Evolutionary conservation across 352 stramenopile species (phyloP), one percentile per base, ranked within the genome.

Genomic region (Phytophthora sp.): DNA sequence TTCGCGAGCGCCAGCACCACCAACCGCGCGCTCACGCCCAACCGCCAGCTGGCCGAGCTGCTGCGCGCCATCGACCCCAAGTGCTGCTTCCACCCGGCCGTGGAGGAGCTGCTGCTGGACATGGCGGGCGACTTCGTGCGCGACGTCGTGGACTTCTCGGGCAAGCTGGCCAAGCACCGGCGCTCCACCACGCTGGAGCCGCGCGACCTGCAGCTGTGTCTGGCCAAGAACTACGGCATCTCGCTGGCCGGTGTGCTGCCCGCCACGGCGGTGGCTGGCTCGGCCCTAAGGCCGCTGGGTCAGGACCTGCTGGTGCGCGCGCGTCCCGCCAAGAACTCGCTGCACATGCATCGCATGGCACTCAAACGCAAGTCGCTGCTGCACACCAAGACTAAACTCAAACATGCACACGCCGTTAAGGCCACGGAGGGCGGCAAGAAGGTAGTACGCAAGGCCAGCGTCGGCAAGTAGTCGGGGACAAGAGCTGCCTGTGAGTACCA

Each of bases 201-300:
- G 21, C 85, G 84, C 28, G 87, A 95, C 46, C 46, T 95, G 30
- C 87, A 95, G 71, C 87, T 95, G 23, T 91, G 74, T 53, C 68
- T 95, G 41, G 81, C 82, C 58, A 95, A 95, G 72, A 94, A 91
- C 69, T 90, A 95, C 49, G 83, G 87, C 57, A 91, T 95, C 55
- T 92, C 87, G 17, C 69, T 95, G 35, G 83, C 80, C 4, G 84
- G 84, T 11, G 79, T 86, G 57, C 67, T 87, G 15, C 68, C 69
- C 38, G 34, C 56, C 26, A 39, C 58, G 4, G n/a, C 51, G 4
- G 21, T 35, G 20, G 13, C 28, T 13, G 58, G 39, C 3, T 62
- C 57, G 10, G 39, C 43, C n/a, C 54, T 91, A 24, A 85, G 82
- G 24, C 76, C 82, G 20, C 62, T 90, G 21, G 75, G 74, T 12